phyloP scores from a whole-genome alignment of 1,284 basidiomycete species.

The Pisolithus thermaeus region DNA sequence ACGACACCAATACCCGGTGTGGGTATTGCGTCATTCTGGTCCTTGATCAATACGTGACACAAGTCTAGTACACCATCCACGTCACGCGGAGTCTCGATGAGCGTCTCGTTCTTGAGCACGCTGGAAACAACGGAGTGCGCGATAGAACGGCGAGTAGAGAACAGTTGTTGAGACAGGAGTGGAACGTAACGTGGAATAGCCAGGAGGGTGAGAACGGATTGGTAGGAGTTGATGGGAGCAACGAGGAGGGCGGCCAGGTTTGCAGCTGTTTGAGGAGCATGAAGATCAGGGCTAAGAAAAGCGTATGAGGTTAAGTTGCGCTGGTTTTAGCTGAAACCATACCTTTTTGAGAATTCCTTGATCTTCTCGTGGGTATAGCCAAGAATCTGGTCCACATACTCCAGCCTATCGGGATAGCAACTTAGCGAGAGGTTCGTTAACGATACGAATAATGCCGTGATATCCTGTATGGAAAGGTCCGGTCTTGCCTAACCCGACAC shows the following conservation, averaged over 20 bases:
- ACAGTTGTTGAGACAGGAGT: constrained; percentile 79
- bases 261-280: constrained; percentile 77
- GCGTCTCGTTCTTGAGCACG: constrained; percentile 90
- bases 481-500: constrained; percentile 81
- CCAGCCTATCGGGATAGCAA: constrained; percentile 91
- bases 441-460: constrained; percentile 90
- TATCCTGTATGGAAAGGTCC: constrained; percentile 91
- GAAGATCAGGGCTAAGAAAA: constrained; percentile 69
- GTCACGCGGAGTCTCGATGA: constrained; percentile 86
- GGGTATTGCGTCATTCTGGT: constrained; percentile 67
- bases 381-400: constrained; percentile 93
- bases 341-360: constrained; percentile 78
- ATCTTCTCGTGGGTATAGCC: constrained; percentile 84
- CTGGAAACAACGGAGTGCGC: constrained; percentile 89
- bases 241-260: constrained; percentile 87
- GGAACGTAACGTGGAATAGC: constrained; percentile 85
- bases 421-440: constrained; percentile 89
- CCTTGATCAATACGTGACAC: constrained; percentile 85
- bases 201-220: constrained; percentile 89
- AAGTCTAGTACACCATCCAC: constrained; percentile 88
- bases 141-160: constrained; percentile 82
- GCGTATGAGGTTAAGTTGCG: not conserved
- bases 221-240: constrained; percentile 90
- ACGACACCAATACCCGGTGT: constrained; percentile 29
- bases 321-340: constrained; percentile 12